A percentile compares a stretch with the other conserved stretches of the same genome.
Evolutionary conservation across 2,329 filamentous ascomycete species (phyloP).

Genomic region (Dactylella cylindrospora): DNA sequence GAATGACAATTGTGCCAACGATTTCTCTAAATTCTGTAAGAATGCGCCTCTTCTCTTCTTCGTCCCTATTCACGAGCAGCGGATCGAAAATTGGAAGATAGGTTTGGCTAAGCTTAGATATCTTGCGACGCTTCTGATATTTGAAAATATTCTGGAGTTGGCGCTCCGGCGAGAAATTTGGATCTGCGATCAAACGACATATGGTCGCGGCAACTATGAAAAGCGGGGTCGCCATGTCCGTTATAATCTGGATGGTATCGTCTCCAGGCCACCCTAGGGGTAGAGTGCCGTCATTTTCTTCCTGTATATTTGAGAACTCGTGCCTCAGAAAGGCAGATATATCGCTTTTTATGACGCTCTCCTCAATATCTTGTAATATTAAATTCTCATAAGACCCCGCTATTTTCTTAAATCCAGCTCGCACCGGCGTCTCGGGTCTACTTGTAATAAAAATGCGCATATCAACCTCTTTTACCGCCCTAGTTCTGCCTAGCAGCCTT

Average conservation of each 20-base stretch:
- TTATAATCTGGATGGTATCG: not conserved
- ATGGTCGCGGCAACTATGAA: slow-evolving; percentile 34
- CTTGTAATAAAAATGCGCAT: slow-evolving; percentile 46
- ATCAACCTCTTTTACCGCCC: slow-evolving; percentile 18
- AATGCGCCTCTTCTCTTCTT: not conserved
- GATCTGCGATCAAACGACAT: slow-evolving; percentile 21
- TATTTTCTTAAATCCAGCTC: slow-evolving; percentile 40
- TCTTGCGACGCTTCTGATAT: not conserved
- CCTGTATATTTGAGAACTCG: slow-evolving; percentile 8
- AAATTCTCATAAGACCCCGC: slow-evolving; percentile 7
- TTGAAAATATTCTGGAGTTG: slow-evolving; percentile 8
- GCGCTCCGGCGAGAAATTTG: not conserved
- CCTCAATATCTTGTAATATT: slow-evolving; percentile 24
- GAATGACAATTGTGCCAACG: slow-evolving; percentile 6
- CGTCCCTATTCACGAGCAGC: not conserved
- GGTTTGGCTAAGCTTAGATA: slow-evolving; percentile 6
- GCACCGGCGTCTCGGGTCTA: slow-evolving; percentile 46
- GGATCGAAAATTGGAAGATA: slow-evolving; percentile 28
- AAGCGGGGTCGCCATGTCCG: slow-evolving; percentile 9
- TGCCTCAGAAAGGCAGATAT: slow-evolving; percentile 10
- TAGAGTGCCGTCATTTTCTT: not conserved
- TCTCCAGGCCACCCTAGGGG: slow-evolving; percentile 14
- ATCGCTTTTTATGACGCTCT: slow-evolving; percentile 14
- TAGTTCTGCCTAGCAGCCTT: slow-evolving; percentile 45
- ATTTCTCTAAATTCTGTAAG: not conserved